These are phyloP conservation scores for Astragalus membranaceus DNA, from an alignment of 306 rosid genomes.

Conservation along the genomic window DNA sequence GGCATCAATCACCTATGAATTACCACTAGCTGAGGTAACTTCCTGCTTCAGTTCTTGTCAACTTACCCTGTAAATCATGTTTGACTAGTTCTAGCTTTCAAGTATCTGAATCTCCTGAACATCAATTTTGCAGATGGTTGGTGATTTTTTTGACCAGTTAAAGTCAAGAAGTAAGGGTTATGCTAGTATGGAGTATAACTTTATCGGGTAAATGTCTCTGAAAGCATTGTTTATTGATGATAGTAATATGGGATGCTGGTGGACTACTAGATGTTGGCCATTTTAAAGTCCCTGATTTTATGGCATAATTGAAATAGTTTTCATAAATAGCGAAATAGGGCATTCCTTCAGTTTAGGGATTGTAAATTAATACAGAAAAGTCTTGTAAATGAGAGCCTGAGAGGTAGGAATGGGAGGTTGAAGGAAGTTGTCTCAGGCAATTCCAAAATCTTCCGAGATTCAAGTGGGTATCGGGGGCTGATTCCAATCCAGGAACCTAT, in stretches of 20 bases:
- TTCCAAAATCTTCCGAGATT: not conserved
- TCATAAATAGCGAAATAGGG: not conserved
- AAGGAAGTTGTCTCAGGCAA: not conserved
- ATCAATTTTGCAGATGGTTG: constrained; percentile 50
- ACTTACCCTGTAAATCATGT: not conserved
- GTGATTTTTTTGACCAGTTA: constrained; percentile 95
- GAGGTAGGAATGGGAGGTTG: not conserved
- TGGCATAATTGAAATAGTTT: not conserved
- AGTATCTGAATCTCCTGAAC: constrained; percentile 15
- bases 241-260: not conserved
- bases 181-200: constrained; percentile 90
- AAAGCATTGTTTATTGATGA: constrained; percentile 23
- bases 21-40: constrained; percentile 81
- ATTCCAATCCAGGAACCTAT: not conserved
- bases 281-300: not conserved
- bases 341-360: not conserved
- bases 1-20: constrained; percentile 66
- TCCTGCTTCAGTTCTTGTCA: constrained; percentile 19
- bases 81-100: constrained; percentile 14
- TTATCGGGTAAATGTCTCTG: constrained; percentile 52
- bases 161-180: constrained; percentile 96
- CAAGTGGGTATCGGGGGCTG: not conserved
- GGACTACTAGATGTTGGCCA: not conserved
- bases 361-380: not conserved
- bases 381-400: not conserved